These are phyloP conservation scores for Aspergillus spinulosporus DNA, from an alignment of 2,329 filamentous ascomycete species.

Conservation along the genomic window DNA sequence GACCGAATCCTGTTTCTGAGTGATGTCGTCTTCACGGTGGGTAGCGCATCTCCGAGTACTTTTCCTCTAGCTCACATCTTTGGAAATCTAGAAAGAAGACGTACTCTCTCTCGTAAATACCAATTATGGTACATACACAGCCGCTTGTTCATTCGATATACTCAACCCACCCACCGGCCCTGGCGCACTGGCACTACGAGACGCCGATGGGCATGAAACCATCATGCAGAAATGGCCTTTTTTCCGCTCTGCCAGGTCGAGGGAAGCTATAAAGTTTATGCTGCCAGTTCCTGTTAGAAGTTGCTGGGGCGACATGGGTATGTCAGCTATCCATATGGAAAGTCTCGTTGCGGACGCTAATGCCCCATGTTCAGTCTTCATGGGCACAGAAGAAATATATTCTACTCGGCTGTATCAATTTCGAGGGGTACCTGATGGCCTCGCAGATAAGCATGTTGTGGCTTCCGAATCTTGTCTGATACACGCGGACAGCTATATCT, in stretches of 20 bases:
- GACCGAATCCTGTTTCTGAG: slow-evolving; percentile 61
- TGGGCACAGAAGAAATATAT: too few relatives aligned
- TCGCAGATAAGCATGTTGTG: slow-evolving; percentile 59
- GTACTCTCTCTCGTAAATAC: slow-evolving; percentile 60
- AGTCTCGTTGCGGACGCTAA: too few relatives aligned
- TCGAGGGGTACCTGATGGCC: slow-evolving; percentile 62
- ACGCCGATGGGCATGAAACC: slow-evolving; percentile 63
- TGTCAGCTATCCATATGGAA: neutral
- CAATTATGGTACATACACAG: slow-evolving; percentile 61
- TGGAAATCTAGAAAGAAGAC: slow-evolving; percentile 45
- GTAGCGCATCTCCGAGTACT: slow-evolving; percentile 4
- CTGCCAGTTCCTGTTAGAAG: slow-evolving; percentile 59
- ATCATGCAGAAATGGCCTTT: slow-evolving; percentile 69
- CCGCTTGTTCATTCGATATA: slow-evolving; percentile 71
- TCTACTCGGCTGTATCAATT: slow-evolving; percentile 44
- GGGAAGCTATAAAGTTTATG: slow-evolving; percentile 55
- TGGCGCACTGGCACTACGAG: slow-evolving; percentile 71
- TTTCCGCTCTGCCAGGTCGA: slow-evolving; percentile 43
- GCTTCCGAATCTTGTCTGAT: slow-evolving; percentile 74
- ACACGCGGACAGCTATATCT: slow-evolving; percentile 41
- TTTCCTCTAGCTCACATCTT: too few relatives aligned
- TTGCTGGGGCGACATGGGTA: slow-evolving; percentile 68
- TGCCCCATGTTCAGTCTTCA: too few relatives aligned
- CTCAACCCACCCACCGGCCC: slow-evolving; percentile 68
- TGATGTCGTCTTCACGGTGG: slow-evolving; percentile 48